Base-by-base conservation (phyloP, 1,139 yeast species). In the Scheffersomyces titani region DNA sequence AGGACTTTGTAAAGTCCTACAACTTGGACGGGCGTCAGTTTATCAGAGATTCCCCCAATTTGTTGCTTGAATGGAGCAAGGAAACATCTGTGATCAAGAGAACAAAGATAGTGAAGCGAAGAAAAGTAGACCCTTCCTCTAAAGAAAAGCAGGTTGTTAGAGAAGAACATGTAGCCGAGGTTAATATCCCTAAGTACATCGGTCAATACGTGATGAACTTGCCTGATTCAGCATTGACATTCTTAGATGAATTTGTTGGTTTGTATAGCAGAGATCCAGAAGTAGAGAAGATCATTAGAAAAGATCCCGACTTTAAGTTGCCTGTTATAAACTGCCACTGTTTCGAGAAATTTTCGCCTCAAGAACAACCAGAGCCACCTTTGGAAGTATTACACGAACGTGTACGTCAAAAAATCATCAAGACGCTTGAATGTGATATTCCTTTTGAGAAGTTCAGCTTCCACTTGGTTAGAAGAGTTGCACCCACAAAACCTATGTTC, bases 401-500 rank as follows among this genome's bases (percentile, higher is more conserved):
- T 62, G 83, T 93, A 16, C 87, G 88, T 61, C 66, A 70, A 11
- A 84, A 88, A 57, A 83, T 94, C 21, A 73, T 82, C n/a, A 69
- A 77, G 1, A 74, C 85, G 30, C 74, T 94, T 61, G 77, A 81
- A 2, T 79, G 64, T 65, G 77, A 82, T 1, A 73, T 87, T 19
- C 75, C 86, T 1, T 71, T 81, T 21, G 78, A 77, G 5, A 67
- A 74, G 0, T 75, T 90, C 50, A 68, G 74, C 0, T 89, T 92
- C 72, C 98, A 93, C 68, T 76, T 89, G 62, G 99, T 96, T 16
- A 84, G 99, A 67, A 88, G 87, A 69, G 99, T 96, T 16, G 94
- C 99, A 0, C 99, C 99, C 2, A 92, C 98, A 2, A 96, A 94
- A 70, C 94, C 94, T 44, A 94, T 94, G 99, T 93, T 85, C 70